A percentile compares a stretch with the other conserved stretches of the same genome.
Conservation (phyloP, 106 monocot species). For the Dendrobium catenatum region DNA sequence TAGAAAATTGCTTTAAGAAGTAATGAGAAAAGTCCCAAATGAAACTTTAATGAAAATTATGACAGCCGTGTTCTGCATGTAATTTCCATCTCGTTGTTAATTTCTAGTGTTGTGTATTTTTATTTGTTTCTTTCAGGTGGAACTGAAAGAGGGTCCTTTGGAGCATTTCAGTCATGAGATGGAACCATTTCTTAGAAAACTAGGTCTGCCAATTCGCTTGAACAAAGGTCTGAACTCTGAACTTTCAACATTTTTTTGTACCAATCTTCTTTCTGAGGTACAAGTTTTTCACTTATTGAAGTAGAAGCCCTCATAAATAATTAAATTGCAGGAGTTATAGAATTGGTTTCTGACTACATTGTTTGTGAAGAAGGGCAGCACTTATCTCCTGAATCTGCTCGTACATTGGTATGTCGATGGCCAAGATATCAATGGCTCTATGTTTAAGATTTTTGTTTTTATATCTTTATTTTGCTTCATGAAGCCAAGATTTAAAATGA, state of each 20-base stretch:
- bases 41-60: no score
- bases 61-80: not conserved
- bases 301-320: conserved; percentile 1
- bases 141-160: no score
- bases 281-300: not conserved
- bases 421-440: not conserved
- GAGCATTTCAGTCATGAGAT: no score
- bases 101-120: not conserved
- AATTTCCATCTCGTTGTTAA: not conserved
- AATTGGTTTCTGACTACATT: conserved; percentile 80
- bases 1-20: no score
- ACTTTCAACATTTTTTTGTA: not conserved
- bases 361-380: conserved; percentile 82
- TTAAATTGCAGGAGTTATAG: conserved; percentile 57
- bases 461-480: no score
- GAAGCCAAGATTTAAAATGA: no score
- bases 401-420: conserved; percentile 53
- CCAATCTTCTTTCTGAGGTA: not conserved
- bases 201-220: no score
- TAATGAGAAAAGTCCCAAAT: no score
- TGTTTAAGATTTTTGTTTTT: no score
- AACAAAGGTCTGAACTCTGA: no score
- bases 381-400: conserved; percentile 80
- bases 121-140: no score
- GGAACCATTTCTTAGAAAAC: no score